Base-by-base conservation (phyloP, 306 rosid species). In the Castanea crenata region DNA sequence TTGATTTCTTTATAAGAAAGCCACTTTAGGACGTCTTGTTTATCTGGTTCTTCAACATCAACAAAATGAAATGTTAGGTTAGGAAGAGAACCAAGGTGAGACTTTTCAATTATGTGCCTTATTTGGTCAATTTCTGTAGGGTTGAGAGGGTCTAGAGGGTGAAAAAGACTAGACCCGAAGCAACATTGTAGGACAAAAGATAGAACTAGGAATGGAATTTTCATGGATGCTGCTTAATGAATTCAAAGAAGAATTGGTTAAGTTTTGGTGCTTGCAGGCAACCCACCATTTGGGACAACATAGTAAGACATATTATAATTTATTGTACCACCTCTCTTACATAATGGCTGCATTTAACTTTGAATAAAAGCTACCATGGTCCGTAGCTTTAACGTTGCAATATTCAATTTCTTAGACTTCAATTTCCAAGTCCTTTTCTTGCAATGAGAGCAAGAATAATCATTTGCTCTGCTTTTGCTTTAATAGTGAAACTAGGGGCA, bases 131-230 rank as follows among this genome's bases (percentile, higher is more conserved):
- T 86, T 82, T 94, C 98, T 14, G 69, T 15, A 0, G 96, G 85
- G 71, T 75, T 85, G 21, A 92, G 90, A 78, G 96, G 97, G 80
- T 94, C 97, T 29, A 94, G 86, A 25, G 98, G 98, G 86, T 94
- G 98, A 74, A 82, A 9, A 15, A 74, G 56, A 51, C 80, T 69
- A 56, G 34, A 55, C n/a, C 79, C 51, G 74, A 65, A 62, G 74
- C 77, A 81, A 74, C 78, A 74, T 20, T 74, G 82, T 4, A 89
- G 80, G 82, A 83, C 73, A 78, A 85, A 52, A 34, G 61, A 35
- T 49, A 90, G 34, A 81, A 83, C 51, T 55, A 83, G 55, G 77
- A 77, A 83, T 49, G 71, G 85, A 74, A 61, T 25, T 79, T 81
- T 83, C 93, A 91, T 87, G 84, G 76, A 75, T 67, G 38, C 55